These are phyloP conservation scores for Capronia epimyces DNA, from an alignment of 2,329 filamentous ascomycete genomes.

Conservation along the genomic window DNA sequence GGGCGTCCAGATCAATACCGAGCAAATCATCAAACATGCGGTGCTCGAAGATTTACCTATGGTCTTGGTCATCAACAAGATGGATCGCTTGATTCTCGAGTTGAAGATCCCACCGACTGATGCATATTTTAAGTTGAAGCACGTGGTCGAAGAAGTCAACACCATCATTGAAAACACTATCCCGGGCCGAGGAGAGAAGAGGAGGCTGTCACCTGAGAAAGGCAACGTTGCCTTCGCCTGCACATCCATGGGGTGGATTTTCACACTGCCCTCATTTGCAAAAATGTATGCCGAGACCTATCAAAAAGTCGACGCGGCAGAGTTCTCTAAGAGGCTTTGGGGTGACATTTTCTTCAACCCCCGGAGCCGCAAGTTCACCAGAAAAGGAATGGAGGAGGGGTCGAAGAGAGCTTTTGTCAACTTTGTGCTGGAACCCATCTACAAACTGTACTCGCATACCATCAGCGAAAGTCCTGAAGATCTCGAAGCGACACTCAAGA, in stretches of 20 bases:
- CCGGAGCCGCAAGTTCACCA: slow-evolving; percentile 79
- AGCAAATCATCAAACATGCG: slow-evolving; percentile 94
- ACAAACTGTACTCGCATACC: slow-evolving; percentile 94
- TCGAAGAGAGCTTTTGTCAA: slow-evolving; percentile 85
- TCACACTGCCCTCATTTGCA: slow-evolving; percentile 87
- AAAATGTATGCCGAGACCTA: slow-evolving; percentile 94
- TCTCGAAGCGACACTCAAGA: slow-evolving; percentile 69
- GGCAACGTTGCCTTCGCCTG: slow-evolving; percentile 98
- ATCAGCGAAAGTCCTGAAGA: slow-evolving; percentile 86
- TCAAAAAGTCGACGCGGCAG: slow-evolving; percentile 70
- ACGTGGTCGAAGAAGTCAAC: slow-evolving; percentile 98
- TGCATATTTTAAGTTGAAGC: slow-evolving; percentile 97
- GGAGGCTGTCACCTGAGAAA: slow-evolving; percentile 86
- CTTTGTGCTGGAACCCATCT: slow-evolving; percentile 92
- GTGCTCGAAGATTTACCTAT: slow-evolving; percentile 84
- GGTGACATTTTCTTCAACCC: slow-evolving; percentile 97
- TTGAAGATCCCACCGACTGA: slow-evolving; percentile 89
- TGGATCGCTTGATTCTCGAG: slow-evolving; percentile 91
- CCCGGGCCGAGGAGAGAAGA: slow-evolving; percentile 71
- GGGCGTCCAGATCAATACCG: slow-evolving; percentile 96
- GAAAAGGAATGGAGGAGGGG: slow-evolving; percentile 74
- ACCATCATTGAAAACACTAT: slow-evolving; percentile 84
- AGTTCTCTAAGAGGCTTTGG: slow-evolving; percentile 84
- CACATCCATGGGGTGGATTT: slow-evolving; percentile 92
- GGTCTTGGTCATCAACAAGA: slow-evolving; percentile 90